phyloP scores from a whole-genome alignment of 129 eudicot species.

The Flaveria ramosissima region DNA sequence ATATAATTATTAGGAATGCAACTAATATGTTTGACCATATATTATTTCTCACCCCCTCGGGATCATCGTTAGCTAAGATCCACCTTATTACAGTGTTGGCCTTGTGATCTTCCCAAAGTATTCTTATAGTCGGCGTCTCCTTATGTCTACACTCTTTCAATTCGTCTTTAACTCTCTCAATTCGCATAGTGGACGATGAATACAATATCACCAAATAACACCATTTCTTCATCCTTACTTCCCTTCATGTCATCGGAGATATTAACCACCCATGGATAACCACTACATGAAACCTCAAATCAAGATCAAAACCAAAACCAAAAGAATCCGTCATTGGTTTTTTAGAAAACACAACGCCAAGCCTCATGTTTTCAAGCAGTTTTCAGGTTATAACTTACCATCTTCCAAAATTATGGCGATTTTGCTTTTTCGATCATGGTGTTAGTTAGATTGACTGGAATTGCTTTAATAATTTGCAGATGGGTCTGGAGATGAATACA shows the following conservation, averaged over 20 bases:
- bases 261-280: constrained; percentile 43
- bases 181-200: constrained; percentile 31
- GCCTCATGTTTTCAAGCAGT: constrained; percentile 26
- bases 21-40: constrained; percentile 38
- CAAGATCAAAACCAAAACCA: constrained; percentile 16
- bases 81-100: background rate
- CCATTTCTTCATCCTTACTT: constrained; percentile 17
- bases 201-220: constrained; percentile 29
- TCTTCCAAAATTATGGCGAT: background rate
- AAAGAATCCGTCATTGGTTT: constrained; percentile 48
- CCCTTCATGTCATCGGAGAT: background rate
- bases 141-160: constrained; percentile 4
- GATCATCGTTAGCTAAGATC: constrained; percentile 38
- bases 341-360: constrained; percentile 42
- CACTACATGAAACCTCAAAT: constrained; percentile 32
- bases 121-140: constrained; percentile 39
- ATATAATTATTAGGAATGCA: background rate
- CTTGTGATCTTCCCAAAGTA: constrained; percentile 32
- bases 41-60: constrained; percentile 26
- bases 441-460: constrained; percentile 6
- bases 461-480: constrained; percentile 28
- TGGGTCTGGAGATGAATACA: constrained; percentile 40
- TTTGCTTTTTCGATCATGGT: background rate
- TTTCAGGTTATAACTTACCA: constrained; percentile 41
- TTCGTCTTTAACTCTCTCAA: background rate